phyloP scores from a whole-genome alignment of 495 filamentous ascomycete species.

The Bombardia bombarda region DNA sequence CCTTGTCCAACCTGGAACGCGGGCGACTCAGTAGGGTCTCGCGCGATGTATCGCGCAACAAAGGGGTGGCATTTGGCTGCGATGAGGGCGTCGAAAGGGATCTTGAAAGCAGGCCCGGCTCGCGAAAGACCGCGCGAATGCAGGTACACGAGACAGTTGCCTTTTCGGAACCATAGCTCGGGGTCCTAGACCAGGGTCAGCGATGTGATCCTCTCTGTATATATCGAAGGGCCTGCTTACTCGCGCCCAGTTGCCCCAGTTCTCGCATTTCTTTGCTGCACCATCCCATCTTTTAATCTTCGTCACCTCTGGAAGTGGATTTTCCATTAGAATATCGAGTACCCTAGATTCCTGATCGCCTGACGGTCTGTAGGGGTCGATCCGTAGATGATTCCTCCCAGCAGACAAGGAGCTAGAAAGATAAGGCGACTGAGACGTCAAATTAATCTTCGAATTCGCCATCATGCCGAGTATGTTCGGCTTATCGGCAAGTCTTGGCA shows the following conservation, averaged over 20 bases:
- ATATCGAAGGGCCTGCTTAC: too few relatives aligned
- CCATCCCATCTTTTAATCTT: conserved; percentile 50
- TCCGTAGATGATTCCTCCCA: too few relatives aligned
- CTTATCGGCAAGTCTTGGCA: too few relatives aligned
- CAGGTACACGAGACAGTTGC: conserved; percentile 56
- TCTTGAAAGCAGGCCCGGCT: conserved; percentile 51
- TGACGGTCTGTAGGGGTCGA: too few relatives aligned
- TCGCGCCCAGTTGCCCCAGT: too few relatives aligned
- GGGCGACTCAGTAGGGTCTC: conserved; percentile 14
- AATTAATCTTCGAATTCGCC: too few relatives aligned
- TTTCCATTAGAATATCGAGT: conserved; percentile 12
- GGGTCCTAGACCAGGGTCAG: conserved; percentile 37
- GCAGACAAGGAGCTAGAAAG: too few relatives aligned
- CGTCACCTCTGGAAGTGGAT: conserved; percentile 9
- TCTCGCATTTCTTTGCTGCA: conserved; percentile 31
- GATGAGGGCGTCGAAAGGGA: conserved; percentile 43
- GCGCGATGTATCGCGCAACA: conserved; percentile 39
- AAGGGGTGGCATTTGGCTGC: conserved; percentile 44
- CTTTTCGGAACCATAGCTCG: conserved; percentile 55
- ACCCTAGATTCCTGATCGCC: too few relatives aligned
- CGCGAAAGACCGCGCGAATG: conserved; percentile 51
- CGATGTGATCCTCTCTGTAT: background rate
- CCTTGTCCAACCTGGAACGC: conserved; percentile 4
- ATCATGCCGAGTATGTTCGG: too few relatives aligned
- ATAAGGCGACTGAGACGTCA: too few relatives aligned